A percentile compares a stretch with the other conserved stretches of the same genome.
Conservation (phyloP, 2,329 filamentous ascomycete genomes). For the Orbilia javanica region DNA sequence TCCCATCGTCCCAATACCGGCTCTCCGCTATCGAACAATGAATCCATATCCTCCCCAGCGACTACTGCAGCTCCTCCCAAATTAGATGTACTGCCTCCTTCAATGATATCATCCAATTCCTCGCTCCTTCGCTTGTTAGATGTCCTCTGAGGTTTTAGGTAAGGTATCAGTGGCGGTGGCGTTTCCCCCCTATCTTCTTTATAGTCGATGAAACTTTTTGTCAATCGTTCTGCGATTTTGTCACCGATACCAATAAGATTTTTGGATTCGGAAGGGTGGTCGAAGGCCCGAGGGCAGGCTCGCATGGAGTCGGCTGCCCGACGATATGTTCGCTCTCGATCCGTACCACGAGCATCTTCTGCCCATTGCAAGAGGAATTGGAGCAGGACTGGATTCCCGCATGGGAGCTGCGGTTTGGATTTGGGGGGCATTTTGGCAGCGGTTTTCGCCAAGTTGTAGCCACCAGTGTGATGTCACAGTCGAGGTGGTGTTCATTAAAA, state of each 20-base stretch:
- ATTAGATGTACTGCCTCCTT: neutral
- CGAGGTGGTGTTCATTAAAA: neutral
- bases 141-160: conserved; percentile 21
- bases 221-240: conserved; percentile 78
- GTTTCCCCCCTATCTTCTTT: conserved; percentile 58
- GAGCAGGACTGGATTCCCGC: conserved; percentile 78
- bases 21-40: conserved; percentile 48
- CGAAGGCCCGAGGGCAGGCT: conserved; percentile 77
- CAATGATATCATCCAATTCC: conserved; percentile 6
- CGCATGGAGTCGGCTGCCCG: conserved; percentile 82
- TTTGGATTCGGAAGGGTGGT: conserved; percentile 79
- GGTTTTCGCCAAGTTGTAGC: neutral
- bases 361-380: conserved; percentile 83
- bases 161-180: conserved; percentile 56
- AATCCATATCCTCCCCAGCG: conserved; percentile 22
- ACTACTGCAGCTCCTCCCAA: neutral
- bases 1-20: conserved; percentile 44
- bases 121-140: conserved; percentile 28
- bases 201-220: conserved; percentile 66
- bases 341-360: conserved; percentile 72
- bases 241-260: conserved; percentile 80
- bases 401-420: conserved; percentile 62
- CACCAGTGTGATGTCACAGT: neutral
- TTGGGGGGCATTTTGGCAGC: conserved; percentile 12
- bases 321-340: conserved; percentile 67